These are phyloP conservation scores for Hypoxylon sp. DNA, from an alignment of 2,329 filamentous ascomycete species.

Conservation along the genomic window DNA sequence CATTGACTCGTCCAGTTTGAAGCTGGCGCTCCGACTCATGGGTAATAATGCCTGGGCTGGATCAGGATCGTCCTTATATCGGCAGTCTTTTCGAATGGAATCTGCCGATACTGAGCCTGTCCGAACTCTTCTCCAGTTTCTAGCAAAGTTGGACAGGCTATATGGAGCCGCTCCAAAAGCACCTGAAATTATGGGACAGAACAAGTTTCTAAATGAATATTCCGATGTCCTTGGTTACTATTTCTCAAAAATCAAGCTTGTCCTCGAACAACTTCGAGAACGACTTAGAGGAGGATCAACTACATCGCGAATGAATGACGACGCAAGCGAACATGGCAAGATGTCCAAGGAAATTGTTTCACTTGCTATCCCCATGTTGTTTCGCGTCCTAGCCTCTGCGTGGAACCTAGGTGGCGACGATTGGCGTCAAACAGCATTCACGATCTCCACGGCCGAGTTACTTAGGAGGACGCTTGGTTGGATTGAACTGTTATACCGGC, in stretches of 20 bases:
- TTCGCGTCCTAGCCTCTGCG: conserved; percentile 47
- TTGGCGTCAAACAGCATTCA: conserved; percentile 45
- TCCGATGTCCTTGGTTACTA: conserved; percentile 48
- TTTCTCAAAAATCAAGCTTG: conserved; percentile 44
- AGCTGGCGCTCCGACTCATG: conserved; percentile 43
- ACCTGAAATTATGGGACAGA: conserved; percentile 47
- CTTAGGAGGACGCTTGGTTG: conserved; percentile 47
- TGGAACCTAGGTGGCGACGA: conserved; percentile 49
- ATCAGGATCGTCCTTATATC: conserved; percentile 42
- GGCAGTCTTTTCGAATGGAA: conserved; percentile 30
- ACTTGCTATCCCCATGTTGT: conserved; percentile 49
- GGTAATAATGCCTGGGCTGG: conserved; percentile 45
- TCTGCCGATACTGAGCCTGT: conserved; percentile 40
- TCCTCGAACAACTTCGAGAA: conserved; percentile 46
- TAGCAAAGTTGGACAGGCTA: conserved; percentile 50
- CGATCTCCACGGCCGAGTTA: conserved; percentile 44
- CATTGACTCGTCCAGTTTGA: conserved; percentile 39
- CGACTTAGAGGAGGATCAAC: conserved; percentile 25
- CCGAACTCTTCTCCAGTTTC: conserved; percentile 41
- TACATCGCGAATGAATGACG: conserved; percentile 22
- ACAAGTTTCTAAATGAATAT: conserved; percentile 48
- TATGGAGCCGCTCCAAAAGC: conserved; percentile 40
- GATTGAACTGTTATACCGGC: conserved; percentile 46
- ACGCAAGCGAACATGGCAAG: conserved; percentile 35
- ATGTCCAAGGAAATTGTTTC: conserved; percentile 47